Evolutionary conservation across 2,329 filamentous ascomycete genomes (phyloP).

Genomic region (Dactylonectria macrodidyma): DNA sequence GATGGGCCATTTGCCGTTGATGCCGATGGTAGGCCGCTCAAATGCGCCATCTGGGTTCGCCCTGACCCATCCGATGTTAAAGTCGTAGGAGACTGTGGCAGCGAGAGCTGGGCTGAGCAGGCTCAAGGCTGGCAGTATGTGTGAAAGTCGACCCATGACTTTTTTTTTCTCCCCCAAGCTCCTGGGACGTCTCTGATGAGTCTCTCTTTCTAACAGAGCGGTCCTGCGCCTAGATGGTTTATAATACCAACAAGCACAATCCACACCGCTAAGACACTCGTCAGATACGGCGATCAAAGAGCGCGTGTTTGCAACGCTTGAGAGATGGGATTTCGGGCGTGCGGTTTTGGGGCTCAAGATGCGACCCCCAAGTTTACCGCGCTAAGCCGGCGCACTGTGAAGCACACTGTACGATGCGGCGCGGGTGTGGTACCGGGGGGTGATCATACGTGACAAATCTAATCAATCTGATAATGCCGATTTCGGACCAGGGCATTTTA

Average conservation of each 20-base stretch:
- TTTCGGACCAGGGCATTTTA: conserved; percentile 23
- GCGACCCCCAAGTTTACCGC: conserved; percentile 6
- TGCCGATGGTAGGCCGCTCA: conserved; percentile 78
- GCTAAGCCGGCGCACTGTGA: neutral
- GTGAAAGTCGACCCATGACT: conserved; percentile 14
- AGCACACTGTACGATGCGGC: neutral
- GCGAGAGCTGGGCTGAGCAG: conserved; percentile 40
- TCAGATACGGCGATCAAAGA: neutral
- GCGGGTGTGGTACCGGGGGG: neutral
- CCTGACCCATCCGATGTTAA: conserved; percentile 79
- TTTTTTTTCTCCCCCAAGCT: neutral
- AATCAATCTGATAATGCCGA: conserved; percentile 44
- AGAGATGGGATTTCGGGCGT: neutral
- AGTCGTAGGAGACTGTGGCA: conserved; percentile 72
- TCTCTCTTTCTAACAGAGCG: too few relatives aligned
- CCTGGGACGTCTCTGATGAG: too few relatives aligned
- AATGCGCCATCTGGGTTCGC: conserved; percentile 79
- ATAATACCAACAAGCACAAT: neutral
- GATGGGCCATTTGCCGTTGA: conserved; percentile 84
- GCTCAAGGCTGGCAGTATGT: neutral
- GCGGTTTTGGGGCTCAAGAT: neutral
- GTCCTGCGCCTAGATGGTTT: neutral
- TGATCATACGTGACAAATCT: conserved; percentile 29
- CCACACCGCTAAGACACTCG: neutral
- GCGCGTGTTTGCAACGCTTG: neutral